These are phyloP conservation scores for Prototheca cutis DNA, from an alignment of 163 green algal species.

Conservation along the genomic window DNA sequence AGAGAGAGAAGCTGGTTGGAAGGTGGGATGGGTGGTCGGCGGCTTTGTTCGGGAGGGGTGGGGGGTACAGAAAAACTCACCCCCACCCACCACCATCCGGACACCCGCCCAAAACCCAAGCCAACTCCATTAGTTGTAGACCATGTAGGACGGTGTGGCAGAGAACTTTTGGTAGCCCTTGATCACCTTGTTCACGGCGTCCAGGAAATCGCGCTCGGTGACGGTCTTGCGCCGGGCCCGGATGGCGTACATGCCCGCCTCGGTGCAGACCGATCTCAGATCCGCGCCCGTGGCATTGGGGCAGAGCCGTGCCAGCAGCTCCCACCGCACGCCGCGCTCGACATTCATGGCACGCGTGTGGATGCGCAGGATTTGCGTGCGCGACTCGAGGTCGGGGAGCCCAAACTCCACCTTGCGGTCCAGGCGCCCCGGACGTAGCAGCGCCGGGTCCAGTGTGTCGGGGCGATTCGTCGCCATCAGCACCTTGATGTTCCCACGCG, in stretches of 20 bases:
- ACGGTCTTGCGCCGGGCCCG: conserved; percentile 91
- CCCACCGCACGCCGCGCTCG: conserved; percentile 82
- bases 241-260: conserved; percentile 98
- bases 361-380: conserved; percentile 97
- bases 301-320: conserved; percentile 91
- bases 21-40: too few species aligned
- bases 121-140: conserved; percentile 69
- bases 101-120: too few species aligned
- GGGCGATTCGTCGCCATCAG: conserved; percentile 93
- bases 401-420: conserved; percentile 99
- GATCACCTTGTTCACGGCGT: conserved; percentile 95
- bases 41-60: too few species aligned
- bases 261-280: conserved; percentile 92
- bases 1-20: too few species aligned
- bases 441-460: conserved; percentile 95
- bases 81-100: too few species aligned
- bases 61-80: too few species aligned
- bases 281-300: conserved; percentile 95
- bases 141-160: conserved; percentile 97
- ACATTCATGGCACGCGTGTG: conserved; percentile 95
- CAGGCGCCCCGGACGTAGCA: conserved; percentile 89
- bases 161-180: conserved; percentile 88
- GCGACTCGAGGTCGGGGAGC: conserved; percentile 88
- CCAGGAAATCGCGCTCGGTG: conserved; percentile 98
- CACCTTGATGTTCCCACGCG: conserved; percentile 98